Percentiles rank a stretch among this genome's conserved stretches.
Conservation (phyloP, 345 rosid species). For the Brassica napus region Da-Ae NC_063448.1:782501-783000, state of each 20-base stretch:
- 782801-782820: background rate
- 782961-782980: too few species aligned
- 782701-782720: constrained; percentile 33
- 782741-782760: background rate
- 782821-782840: background rate
- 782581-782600: constrained; percentile 43
- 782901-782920: too few species aligned
- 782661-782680: constrained; percentile 33
- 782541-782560: constrained; percentile 44
- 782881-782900: too few species aligned
- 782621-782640: constrained; percentile 33
- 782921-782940: too few species aligned
- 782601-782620: constrained; percentile 42
- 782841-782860: too few species aligned
- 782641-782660: constrained; percentile 18
- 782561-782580: constrained; percentile 44
- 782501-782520: constrained; percentile 25
- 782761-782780: background rate
- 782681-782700: constrained; percentile 11
- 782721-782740: background rate
- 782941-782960: too few species aligned
- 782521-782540: constrained; percentile 44
- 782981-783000: too few species aligned
- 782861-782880: too few species aligned
- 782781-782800: background rate